Base-by-base conservation (phyloP, 768 basidiomycete genomes). In the Termitomyces sp. region DNA sequence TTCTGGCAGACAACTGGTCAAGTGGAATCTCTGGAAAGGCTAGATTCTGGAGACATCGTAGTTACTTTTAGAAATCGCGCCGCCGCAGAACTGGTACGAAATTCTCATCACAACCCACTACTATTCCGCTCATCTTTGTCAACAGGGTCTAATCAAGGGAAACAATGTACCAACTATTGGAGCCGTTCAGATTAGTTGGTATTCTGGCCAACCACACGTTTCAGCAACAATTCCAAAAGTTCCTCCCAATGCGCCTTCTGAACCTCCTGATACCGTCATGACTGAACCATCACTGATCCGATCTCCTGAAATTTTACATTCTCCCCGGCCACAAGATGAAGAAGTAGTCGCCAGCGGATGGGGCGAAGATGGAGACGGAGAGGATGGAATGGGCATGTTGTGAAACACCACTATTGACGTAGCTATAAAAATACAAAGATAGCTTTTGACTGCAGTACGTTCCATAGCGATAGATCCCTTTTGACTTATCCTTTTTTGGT, bases 301-400 rank as follows among this genome's bases (percentile, higher is more conserved):
- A 53, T 66, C 68, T 34, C 65, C 75, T 29, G 62, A 71, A 49
- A 60, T 66, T 51, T 61, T 61, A 12, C 73, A 71, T 31, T 76
- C 77, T 15, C 75, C 72, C 48, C 77, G 69, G 40, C 61, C 69
- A 34, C 71, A 80, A 40, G 88, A 88, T 62, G 88, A 89, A 68
- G 88, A 86, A 69, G 68, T 82, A 6, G 78, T 84, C 5, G 84
- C 84, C 4, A 86, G 82, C 66, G 87, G 89, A 29, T 91, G 89
- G 89, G 89, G 88, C n/a, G 86, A 79, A 56, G 82, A 81, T 31
- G 84, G 79, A 46, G 85, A 86, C 55, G 88, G 83, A 57, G 88
- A 84, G 65, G 87, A 91, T 68, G 86, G 84, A 49, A 91, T 91
- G 87, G 88, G 89, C 45, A 86, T 91, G 83, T 68, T 85, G 49